Conservation (phyloP, 2,329 filamentous ascomycete genomes). For the Epichloe sylvatica region DNA sequence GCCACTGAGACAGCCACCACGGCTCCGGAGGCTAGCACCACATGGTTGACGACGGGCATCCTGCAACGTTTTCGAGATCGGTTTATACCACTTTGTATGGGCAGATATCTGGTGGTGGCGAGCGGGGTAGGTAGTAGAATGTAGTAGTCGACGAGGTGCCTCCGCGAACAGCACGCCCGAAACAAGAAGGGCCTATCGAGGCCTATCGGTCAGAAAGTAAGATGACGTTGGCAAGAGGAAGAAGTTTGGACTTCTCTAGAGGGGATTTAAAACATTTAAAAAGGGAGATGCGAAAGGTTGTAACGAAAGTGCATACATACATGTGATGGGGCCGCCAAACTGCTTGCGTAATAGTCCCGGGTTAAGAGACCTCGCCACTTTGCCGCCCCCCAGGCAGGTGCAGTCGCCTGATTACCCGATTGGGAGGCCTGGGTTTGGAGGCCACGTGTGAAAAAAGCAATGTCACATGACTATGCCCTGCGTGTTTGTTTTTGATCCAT, state of each 20-base stretch:
- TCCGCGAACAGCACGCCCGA: background rate
- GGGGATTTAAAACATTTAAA: background rate
- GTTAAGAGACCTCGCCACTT: slow-evolving; percentile 8
- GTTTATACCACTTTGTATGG: background rate
- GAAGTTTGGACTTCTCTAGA: background rate
- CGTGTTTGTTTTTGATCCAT: too few species aligned
- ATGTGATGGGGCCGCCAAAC: background rate
- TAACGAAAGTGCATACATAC: slow-evolving; percentile 2
- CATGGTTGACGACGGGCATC: slow-evolving; percentile 43
- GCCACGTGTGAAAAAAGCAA: background rate
- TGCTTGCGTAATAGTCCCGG: slow-evolving; percentile 9
- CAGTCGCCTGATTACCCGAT: too few species aligned
- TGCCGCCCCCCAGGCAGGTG: background rate
- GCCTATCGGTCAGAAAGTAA: background rate
- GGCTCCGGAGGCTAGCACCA: slow-evolving; percentile 41
- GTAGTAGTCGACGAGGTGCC: background rate
- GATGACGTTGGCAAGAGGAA: background rate
- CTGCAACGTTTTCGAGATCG: slow-evolving; percentile 2
- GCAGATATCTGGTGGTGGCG: background rate
- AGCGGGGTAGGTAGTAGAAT: background rate
- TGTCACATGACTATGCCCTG: too few species aligned
- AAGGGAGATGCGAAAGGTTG: background rate
- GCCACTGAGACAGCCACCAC: slow-evolving; percentile 43
- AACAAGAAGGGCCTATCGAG: background rate
- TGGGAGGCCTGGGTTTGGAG: background rate